A percentile compares a stretch with the other conserved stretches of the same genome.
These are phyloP conservation scores for Boletus rubroflammeus DNA, from an alignment of 768 basidiomycete species.

Conservation along the genomic window DNA sequence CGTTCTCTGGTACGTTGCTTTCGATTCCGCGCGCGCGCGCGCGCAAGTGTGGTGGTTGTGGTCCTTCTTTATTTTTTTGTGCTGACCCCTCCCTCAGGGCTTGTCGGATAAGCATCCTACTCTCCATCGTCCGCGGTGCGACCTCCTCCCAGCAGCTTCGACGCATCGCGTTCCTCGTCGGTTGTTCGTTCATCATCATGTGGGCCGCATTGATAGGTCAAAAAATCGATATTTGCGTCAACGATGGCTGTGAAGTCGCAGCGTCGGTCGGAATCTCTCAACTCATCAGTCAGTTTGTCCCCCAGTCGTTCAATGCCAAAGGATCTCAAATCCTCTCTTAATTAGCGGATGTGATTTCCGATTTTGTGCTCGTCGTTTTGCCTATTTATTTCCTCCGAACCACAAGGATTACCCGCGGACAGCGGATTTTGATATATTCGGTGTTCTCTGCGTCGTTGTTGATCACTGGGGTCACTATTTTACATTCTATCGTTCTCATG, in stretches of 20 bases:
- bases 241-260: not conserved
- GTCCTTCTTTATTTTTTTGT: not conserved
- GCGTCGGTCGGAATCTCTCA: conserved; percentile 12
- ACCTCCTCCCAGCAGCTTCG: conserved; percentile 9
- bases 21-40: no score
- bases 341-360: conserved; percentile 24
- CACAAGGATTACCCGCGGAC: conserved; percentile 3
- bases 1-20: conserved; percentile 20
- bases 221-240: conserved; percentile 7
- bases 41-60: no score
- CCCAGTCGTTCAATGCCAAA: not conserved
- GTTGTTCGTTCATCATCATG: conserved; percentile 21
- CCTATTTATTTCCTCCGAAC: conserved; percentile 13
- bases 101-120: conserved; percentile 23
- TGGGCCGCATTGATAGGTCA: conserved; percentile 21
- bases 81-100: conserved; percentile 14
- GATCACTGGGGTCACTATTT: conserved; percentile 18
- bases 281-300: conserved; percentile 19
- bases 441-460: conserved; percentile 20
- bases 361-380: conserved; percentile 14
- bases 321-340: not conserved
- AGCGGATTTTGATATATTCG: conserved; percentile 17
- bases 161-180: conserved; percentile 2
- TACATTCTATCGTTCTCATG: conserved; percentile 14
- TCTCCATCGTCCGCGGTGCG: conserved; percentile 20